phyloP scores from a whole-genome alignment of 257 asterid genomes.

The Jasminum sambac region DNA sequence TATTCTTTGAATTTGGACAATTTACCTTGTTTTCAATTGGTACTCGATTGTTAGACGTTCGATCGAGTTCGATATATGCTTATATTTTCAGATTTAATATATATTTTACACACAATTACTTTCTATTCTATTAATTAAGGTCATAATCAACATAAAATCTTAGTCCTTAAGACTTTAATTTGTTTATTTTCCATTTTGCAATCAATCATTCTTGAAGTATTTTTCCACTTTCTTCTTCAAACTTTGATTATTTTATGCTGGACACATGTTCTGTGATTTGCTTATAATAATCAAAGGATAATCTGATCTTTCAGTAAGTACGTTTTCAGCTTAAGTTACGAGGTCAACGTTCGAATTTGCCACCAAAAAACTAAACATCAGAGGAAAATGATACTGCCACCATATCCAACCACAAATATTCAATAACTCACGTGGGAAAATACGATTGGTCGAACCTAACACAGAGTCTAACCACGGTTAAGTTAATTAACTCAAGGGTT shows the following conservation, averaged over 20 bases:
- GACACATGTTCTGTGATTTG: conserved; percentile 16
- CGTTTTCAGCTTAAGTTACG: neutral
- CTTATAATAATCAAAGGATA: neutral
- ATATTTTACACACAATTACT: too few relatives aligned
- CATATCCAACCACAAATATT: conserved; percentile 15
- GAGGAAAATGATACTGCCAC: conserved; percentile 37
- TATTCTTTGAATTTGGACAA: too few relatives aligned
- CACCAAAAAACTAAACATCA: conserved; percentile 17
- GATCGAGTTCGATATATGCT: too few relatives aligned
- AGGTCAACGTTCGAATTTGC: conserved; percentile 36
- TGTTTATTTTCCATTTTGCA: neutral
- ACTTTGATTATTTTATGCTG: conserved; percentile 11
- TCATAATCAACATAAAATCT: too few relatives aligned
- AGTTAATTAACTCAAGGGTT: conserved; percentile 50
- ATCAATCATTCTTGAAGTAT: neutral
- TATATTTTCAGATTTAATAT: too few relatives aligned
- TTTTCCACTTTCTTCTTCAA: neutral
- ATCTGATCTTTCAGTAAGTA: conserved; percentile 9
- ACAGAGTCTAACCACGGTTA: conserved; percentile 27
- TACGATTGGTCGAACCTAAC: conserved; percentile 14
- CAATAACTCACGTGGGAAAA: neutral
- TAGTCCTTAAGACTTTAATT: too few relatives aligned
- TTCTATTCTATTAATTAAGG: too few relatives aligned
- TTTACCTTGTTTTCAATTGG: too few relatives aligned
- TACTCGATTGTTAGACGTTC: too few relatives aligned